Base-by-base conservation (phyloP, 352 stramenopile genomes). In the Aphanomyces astaci region DNA sequence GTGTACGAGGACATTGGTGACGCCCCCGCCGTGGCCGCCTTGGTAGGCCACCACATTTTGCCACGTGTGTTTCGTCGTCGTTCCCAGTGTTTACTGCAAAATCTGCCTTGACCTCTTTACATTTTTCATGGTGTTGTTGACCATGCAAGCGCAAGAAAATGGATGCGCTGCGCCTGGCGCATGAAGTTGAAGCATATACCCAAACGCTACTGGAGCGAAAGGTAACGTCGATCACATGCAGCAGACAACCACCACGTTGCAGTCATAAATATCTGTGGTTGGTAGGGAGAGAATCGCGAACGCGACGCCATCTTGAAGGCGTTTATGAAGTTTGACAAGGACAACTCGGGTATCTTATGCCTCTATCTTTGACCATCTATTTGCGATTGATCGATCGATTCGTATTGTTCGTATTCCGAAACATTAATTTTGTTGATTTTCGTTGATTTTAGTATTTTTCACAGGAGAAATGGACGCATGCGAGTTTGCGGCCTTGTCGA, bases 301-400 rank as follows among this genome's bases (percentile, higher is more conserved):
- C 36, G 56, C n/a, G 56, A 65, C 56, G 56, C 56, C 17, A 28
- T 65, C 5, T 51, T 51, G 5, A 65, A 65, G 28, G 56, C 56
- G 3, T 65, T 65, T 65, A 10, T 10, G 4, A 65, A 49, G 25
- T 65, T 65, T 53, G 56, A 65, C 36, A 24, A 31, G 40, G 56
- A 65, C 56, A 46, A 53, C 24, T 65, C 56, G 36, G 56, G 56
- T 59, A n/a, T n/a, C n/a, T n/a, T n/a, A n/a, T n/a, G n/a, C n/a
- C n/a, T n/a, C n/a, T n/a, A n/a, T n/a, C n/a, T n/a, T n/a, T n/a
- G n/a, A n/a, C n/a, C n/a, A n/a, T n/a, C n/a, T n/a, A n/a, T n/a
- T n/a, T n/a, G n/a, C n/a, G n/a, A n/a, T n/a, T n/a, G n/a, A n/a
- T n/a, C n/a, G n/a, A n/a, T n/a, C n/a, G n/a, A n/a, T n/a, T n/a